Base-by-base conservation (phyloP, 129 eudicot species). In the Flaveria sonorensis region DNA sequence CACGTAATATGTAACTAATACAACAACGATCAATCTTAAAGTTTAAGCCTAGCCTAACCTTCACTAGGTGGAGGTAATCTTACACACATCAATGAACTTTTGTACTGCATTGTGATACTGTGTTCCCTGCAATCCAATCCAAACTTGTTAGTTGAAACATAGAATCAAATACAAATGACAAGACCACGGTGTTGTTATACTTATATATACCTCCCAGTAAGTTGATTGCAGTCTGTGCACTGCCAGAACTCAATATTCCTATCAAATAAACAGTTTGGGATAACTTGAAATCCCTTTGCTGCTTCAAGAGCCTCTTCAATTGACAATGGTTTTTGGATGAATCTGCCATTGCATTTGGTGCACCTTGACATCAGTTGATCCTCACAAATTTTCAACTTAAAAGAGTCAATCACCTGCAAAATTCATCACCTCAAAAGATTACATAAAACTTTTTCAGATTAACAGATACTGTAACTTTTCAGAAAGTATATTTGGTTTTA, bases 71-170 rank as follows among this genome's bases (percentile, higher is more conserved):
- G 60, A 70, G 74, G 78, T 88, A 64, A 94, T 83, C 83, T 91
- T 94, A 76, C 97, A 94, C 7, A 94, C 91, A 43, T 87, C 88
- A 11, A 94, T 82, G 84, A 94, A 91, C 67, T 94, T 94, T 83
- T 94, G 98, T 19, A 94, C 89, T 21, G 98, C 98, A 75, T 91
- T 94, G 81, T 86, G 97, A 81, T 91, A 94, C 55, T 94, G 98
- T 4, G 97, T 94, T 69, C 98, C 98, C 98, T 91, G 88, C 61
- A 72, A 72, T 39, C 53, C 73, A 70, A n/a, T 47, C 9, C 61
- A 10, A 14, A 53, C 15, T 16, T 16, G 6, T 18, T 1, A 64
- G 32, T 23, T 7, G 24, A 36, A 50, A 30, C 10, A 11, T 0
- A 21, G 11, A 24, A 20, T 30, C 3, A 77, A 67, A 10, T n/a